Percentiles rank a stretch among this genome's conserved stretches.
Evolutionary conservation across 2,329 filamentous ascomycete species (phyloP).

Genomic region (Colletotrichum truncatum): DNA sequence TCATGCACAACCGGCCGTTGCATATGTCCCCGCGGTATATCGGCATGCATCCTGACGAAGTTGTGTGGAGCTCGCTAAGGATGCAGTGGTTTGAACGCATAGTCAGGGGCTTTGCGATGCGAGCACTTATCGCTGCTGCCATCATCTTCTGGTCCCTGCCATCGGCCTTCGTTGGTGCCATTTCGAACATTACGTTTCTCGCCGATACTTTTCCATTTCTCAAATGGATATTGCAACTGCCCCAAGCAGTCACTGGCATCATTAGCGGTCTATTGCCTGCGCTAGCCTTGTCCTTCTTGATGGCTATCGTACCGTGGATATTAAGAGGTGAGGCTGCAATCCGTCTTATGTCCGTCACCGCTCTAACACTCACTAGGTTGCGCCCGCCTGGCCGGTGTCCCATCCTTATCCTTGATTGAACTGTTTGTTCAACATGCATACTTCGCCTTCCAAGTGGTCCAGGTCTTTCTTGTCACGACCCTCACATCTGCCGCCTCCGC

Average conservation of each 20-base stretch:
- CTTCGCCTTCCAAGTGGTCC: conserved; percentile 82
- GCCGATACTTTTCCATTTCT: conserved; percentile 73
- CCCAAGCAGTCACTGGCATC: conserved; percentile 74
- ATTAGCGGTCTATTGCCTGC: conserved; percentile 86
- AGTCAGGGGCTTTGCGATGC: conserved; percentile 70
- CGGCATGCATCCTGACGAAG: conserved; percentile 80
- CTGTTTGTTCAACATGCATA: conserved; percentile 82
- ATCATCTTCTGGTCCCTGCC: conserved; percentile 88
- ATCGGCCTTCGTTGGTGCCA: conserved; percentile 81
- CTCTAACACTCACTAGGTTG: conserved; percentile 56
- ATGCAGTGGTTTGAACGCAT: conserved; percentile 79
- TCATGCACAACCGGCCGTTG: conserved; percentile 82
- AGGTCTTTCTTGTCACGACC: conserved; percentile 86
- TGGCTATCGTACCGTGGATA: conserved; percentile 82
- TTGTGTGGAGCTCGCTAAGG: conserved; percentile 85
- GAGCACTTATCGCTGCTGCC: conserved; percentile 73
- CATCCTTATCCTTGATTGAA: conserved; percentile 77
- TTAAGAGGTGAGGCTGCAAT: conserved; percentile 68
- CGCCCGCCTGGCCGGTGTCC: conserved; percentile 75
- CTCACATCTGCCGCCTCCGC: conserved; percentile 77
- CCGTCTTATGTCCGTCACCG: background rate
- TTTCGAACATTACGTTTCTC: conserved; percentile 85
- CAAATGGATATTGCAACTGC: conserved; percentile 77
- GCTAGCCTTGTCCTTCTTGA: conserved; percentile 80
- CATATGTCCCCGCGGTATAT: conserved; percentile 89